Evolutionary conservation across 495 filamentous ascomycete genomes (phyloP).

Genomic region (Hypoxylon lenormandii): DNA sequence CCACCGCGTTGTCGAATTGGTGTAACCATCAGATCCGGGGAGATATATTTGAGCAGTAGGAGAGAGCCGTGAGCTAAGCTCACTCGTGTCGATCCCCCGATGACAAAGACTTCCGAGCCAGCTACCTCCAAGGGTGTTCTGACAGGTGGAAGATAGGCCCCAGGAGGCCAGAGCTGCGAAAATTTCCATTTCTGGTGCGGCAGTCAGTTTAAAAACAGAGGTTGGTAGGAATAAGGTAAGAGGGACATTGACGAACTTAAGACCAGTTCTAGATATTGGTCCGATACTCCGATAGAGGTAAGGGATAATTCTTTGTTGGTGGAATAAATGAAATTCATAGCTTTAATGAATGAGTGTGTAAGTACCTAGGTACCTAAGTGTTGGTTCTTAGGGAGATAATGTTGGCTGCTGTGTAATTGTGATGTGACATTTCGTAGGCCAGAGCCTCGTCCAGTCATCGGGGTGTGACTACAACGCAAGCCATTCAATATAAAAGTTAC

Average conservation of each 20-base stretch:
- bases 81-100: slow-evolving; percentile 10
- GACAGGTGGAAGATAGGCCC: slow-evolving; percentile 23
- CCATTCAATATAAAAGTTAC: too few relatives aligned
- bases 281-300: neutral
- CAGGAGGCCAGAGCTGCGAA: slow-evolving; percentile 14
- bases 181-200: slow-evolving; percentile 17
- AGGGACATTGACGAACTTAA: neutral
- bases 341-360: neutral
- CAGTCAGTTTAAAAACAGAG: neutral
- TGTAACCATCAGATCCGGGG: slow-evolving; percentile 58
- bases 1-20: slow-evolving; percentile 60
- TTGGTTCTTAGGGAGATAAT: neutral
- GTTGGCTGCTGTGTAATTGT: slow-evolving; percentile 4
- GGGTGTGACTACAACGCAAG: neutral
- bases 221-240: neutral
- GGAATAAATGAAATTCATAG: neutral
- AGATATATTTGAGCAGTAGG: slow-evolving; percentile 58
- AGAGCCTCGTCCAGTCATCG: neutral
- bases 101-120: slow-evolving; percentile 13
- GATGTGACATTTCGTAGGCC: neutral
- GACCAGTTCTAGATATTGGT: neutral
- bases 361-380: neutral
- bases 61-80: slow-evolving; percentile 52
- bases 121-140: neutral
- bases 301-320: neutral